phyloP scores from a whole-genome alignment of 2,329 filamentous ascomycete genomes.

The Cadophora sp. region DNA sequence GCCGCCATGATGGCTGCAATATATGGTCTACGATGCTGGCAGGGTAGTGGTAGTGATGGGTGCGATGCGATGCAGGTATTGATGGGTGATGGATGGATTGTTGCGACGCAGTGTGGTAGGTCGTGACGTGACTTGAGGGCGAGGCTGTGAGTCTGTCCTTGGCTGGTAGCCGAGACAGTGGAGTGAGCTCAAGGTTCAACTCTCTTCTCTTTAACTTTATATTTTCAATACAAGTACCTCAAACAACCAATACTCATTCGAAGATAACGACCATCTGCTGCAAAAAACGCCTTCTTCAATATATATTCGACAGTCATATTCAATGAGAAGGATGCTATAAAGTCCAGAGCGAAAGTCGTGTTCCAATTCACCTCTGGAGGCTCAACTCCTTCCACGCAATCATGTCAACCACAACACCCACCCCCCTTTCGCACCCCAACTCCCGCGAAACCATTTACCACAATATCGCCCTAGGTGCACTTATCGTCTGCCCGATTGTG shows the following conservation, averaged over 20 bases:
- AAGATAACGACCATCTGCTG: no score
- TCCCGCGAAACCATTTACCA: slow-evolving; percentile 31
- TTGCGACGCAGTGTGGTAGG: not conserved
- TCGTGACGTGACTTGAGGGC: slow-evolving; percentile 17
- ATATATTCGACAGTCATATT: no score
- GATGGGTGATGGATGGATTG: not conserved
- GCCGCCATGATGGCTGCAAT: slow-evolving; percentile 25
- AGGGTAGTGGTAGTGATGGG: slow-evolving; percentile 17
- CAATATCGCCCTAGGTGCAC: slow-evolving; percentile 50
- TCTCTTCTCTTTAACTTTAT: no score
- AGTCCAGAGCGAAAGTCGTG: no score
- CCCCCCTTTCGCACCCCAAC: slow-evolving; percentile 3
- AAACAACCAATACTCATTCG: no score
- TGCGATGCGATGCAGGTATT: not conserved
- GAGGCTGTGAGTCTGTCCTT: slow-evolving; percentile 9
- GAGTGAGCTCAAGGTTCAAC: no score
- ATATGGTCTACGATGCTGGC: not conserved
- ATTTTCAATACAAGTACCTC: no score
- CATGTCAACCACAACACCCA: slow-evolving; percentile 29
- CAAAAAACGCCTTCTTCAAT: no score
- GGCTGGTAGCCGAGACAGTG: no score
- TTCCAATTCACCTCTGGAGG: not conserved
- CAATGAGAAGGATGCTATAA: no score
- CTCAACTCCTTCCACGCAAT: not conserved
- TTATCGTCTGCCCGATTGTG: slow-evolving; percentile 61